Base-by-base conservation (phyloP, 2,329 filamentous ascomycete species). In the Cytospora leucostoma region DNA sequence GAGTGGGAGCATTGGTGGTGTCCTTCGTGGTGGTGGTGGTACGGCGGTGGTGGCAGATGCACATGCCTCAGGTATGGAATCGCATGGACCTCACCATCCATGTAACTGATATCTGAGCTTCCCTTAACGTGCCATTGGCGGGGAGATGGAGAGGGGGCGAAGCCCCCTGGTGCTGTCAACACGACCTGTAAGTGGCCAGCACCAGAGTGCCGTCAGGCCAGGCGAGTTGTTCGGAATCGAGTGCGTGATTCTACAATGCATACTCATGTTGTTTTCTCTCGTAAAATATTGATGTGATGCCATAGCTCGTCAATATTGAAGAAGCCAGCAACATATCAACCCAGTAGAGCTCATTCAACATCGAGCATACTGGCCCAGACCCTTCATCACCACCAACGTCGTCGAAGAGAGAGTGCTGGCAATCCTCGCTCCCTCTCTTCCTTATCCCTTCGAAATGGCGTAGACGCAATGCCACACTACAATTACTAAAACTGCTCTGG, bases 191-290 rank as follows among this genome's bases (percentile, higher is more conserved):
- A 61, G 35, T 55, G 58, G 51, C 40, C 58, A 55, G 27, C 32
- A 13, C 21, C 32, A 37, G 33, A 27, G 38, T 38, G 55, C 54
- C 56, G 56, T 34, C 49, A 63, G 21, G 38, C 40, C 40, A 59
- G 33, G 38, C 40, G 56, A 56, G 33, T 49, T 40, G 17, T 63
- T 13, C 56, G 56, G 47, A 51, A 59, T 59, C 61, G 55, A 55
- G 40, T 50, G 51, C 56, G 56, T 63, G 61, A 63, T 63, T 32
- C 13, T 19, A 38, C 19, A 49, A 32, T 50, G 51, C 51, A 61
- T 32, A 21, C 51, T 32, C 32, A 17, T 38, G 59, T 61, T 21
- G 59, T 55, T 61, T 61, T 55, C 32, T 61, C 51, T 55, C 59
- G 40, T 61, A 61, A 61, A 5, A 38, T 13, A 21, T 55, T 55